Conservation (phyloP, 768 basidiomycete genomes). For the Pleurotus tuber-regium region DNA sequence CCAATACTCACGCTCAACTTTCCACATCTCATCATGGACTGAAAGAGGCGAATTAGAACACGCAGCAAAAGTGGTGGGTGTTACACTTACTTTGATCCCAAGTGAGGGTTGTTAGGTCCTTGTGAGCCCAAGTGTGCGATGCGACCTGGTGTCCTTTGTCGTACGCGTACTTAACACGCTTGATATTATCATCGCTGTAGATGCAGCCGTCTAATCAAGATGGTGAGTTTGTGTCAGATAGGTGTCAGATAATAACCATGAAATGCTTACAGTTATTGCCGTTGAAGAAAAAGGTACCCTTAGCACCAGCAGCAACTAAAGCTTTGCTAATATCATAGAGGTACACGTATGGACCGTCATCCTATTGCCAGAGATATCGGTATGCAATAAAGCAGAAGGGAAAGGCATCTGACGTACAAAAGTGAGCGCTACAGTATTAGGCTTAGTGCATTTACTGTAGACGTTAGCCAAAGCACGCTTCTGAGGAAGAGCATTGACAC, state of each 20-base stretch:
- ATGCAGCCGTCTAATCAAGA: conserved; percentile 28
- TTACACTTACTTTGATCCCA: conserved; percentile 20
- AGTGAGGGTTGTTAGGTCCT: conserved; percentile 20
- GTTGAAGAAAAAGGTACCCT: conserved; percentile 33
- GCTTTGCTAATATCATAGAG: conserved; percentile 17
- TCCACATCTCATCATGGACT: conserved; percentile 25
- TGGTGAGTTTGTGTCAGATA: neutral
- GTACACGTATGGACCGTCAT: conserved; percentile 25
- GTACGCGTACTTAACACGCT: conserved; percentile 22
- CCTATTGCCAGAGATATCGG: conserved; percentile 13
- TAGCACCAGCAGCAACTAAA: conserved; percentile 20
- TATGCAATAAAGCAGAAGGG: neutral
- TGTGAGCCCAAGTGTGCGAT: conserved; percentile 10
- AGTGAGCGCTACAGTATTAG: conserved; percentile 28
- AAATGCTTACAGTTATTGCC: conserved; percentile 10
- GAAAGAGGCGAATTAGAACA: too few species aligned
- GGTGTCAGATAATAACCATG: neutral
- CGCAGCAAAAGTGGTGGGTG: too few species aligned
- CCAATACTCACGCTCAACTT: conserved; percentile 15
- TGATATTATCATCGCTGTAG: conserved; percentile 19
- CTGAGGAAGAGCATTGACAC: conserved; percentile 2
- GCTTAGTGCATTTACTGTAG: conserved; percentile 22
- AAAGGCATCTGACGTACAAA: conserved; percentile 22
- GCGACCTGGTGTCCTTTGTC: conserved; percentile 10
- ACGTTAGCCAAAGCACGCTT: conserved; percentile 20